phyloP scores from a whole-genome alignment of 768 basidiomycete species.

The Suillus plorans region DNA sequence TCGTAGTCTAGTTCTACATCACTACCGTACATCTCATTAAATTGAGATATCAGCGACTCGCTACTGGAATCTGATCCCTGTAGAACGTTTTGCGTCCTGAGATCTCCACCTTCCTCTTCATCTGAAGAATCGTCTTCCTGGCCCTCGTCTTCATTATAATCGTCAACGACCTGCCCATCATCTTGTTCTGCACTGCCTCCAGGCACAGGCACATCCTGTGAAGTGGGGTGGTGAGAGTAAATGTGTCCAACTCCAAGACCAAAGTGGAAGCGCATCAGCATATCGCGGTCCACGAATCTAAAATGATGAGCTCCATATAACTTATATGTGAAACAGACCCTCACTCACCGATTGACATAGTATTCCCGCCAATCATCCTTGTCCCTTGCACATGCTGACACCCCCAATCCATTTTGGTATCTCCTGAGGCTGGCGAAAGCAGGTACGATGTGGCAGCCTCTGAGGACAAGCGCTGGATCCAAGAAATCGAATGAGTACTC shows the following conservation, averaged over 20 bases:
- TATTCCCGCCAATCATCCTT: neutral
- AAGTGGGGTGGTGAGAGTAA: neutral
- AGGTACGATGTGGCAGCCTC: slow-evolving; percentile 6
- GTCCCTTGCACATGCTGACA: neutral
- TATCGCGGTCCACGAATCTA: neutral
- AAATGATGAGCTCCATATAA: neutral
- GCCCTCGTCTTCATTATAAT: no score
- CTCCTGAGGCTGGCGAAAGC: neutral
- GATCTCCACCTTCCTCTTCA: no score
- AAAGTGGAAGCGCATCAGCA: neutral
- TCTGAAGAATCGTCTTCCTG: no score
- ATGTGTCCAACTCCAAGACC: slow-evolving; percentile 6
- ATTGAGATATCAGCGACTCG: no score
- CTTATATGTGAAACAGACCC: neutral
- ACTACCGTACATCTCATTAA: no score
- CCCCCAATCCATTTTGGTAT: neutral
- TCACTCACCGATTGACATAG: neutral
- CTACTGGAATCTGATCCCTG: no score
- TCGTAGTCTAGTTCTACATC: no score
- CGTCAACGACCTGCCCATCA: no score
- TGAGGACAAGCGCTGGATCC: neutral
- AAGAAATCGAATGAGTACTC: slow-evolving; percentile 3
- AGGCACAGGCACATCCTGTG: no score
- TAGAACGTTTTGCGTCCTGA: no score
- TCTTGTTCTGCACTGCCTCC: no score